Evolutionary conservation across 2,329 filamentous ascomycete species (phyloP).

Genomic region (Acrocalymma vagum): DNA sequence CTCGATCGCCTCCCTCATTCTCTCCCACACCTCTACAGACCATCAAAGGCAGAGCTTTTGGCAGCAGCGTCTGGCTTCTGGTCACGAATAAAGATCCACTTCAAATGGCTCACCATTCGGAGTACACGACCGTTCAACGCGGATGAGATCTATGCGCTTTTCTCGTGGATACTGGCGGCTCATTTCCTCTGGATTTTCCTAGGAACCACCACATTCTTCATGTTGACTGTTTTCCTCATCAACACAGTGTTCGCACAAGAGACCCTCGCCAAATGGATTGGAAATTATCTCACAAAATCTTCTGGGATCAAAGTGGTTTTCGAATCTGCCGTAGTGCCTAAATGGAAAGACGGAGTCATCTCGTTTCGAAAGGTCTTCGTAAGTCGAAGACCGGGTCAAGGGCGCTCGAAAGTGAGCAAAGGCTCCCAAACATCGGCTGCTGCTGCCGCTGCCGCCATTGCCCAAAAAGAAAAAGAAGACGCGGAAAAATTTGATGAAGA

Average conservation of each 20-base stretch:
- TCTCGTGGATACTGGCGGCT: slow-evolving; percentile 93
- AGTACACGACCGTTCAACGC: slow-evolving; percentile 93
- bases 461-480: slow-evolving; percentile 53
- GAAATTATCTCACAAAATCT: slow-evolving; percentile 93
- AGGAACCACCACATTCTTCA: slow-evolving; percentile 97
- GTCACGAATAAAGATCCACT: slow-evolving; percentile 86
- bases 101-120: slow-evolving; percentile 97
- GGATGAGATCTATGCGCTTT: slow-evolving; percentile 94
- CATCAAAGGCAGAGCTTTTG: slow-evolving; percentile 91
- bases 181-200: slow-evolving; percentile 96
- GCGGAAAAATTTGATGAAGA: slow-evolving; percentile 60
- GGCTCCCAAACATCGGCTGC: slow-evolving; percentile 87
- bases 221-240: slow-evolving; percentile 85
- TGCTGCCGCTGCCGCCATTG: slow-evolving; percentile 80
- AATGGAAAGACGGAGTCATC: slow-evolving; percentile 94
- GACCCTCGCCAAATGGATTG: slow-evolving; percentile 90
- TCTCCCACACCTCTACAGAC: slow-evolving; percentile 77
- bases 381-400: slow-evolving; percentile 85
- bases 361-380: slow-evolving; percentile 97
- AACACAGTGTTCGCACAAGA: slow-evolving; percentile 98
- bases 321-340: slow-evolving; percentile 96
- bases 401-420: slow-evolving; percentile 85
- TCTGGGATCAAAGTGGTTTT: slow-evolving; percentile 95
- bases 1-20: slow-evolving; percentile 63
- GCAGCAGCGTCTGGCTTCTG: slow-evolving; percentile 92